phyloP scores from a whole-genome alignment of 805 yeast species.

The Candida nemodendra region DNA sequence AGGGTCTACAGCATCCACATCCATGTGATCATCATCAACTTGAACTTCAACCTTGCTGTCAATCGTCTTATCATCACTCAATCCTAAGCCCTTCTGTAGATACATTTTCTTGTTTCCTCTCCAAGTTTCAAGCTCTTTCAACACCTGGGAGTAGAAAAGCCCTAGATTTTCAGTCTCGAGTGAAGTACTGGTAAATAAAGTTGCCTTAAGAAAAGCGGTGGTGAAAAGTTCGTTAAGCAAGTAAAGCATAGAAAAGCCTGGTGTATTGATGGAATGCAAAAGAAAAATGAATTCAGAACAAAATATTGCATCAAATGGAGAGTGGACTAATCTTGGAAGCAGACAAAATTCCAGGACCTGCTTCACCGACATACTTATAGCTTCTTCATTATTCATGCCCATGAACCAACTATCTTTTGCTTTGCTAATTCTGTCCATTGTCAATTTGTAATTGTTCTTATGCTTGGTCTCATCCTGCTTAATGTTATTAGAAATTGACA shows the following conservation, averaged over 20 bases:
- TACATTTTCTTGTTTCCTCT: constrained; percentile 40
- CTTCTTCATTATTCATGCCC: constrained; percentile 13
- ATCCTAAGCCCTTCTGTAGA: constrained; percentile 26
- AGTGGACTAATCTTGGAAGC: constrained; percentile 73
- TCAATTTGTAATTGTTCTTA: constrained; percentile 34
- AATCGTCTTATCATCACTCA: constrained; percentile 11
- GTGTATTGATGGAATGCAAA: constrained; percentile 39
- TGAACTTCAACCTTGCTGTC: constrained; percentile 5
- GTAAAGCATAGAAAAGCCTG: constrained; percentile 38
- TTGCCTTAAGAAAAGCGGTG: constrained; percentile 43
- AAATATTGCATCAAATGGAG: constrained; percentile 80
- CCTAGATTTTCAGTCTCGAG: constrained; percentile 83
- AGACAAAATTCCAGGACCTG: constrained; percentile 59
- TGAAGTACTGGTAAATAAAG: constrained; percentile 69
- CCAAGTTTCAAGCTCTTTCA: constrained; percentile 38
- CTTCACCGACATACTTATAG: constrained; percentile 4
- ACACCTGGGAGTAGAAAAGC: constrained; percentile 58
- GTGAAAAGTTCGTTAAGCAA: constrained; percentile 48
- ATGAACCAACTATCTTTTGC: constrained; percentile 42
- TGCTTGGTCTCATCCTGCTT: constrained; percentile 48
- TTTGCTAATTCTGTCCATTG: constrained; percentile 28
- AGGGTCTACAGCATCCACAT: constrained; percentile 3
- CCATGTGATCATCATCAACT: constrained; percentile 4
- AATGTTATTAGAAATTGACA: constrained; percentile 28
- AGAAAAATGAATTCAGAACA: constrained; percentile 58